Percentiles rank a stretch among this genome's conserved stretches.
phyloP scores from a whole-genome alignment of 805 yeast genomes.

The Candida germanica region DNA sequence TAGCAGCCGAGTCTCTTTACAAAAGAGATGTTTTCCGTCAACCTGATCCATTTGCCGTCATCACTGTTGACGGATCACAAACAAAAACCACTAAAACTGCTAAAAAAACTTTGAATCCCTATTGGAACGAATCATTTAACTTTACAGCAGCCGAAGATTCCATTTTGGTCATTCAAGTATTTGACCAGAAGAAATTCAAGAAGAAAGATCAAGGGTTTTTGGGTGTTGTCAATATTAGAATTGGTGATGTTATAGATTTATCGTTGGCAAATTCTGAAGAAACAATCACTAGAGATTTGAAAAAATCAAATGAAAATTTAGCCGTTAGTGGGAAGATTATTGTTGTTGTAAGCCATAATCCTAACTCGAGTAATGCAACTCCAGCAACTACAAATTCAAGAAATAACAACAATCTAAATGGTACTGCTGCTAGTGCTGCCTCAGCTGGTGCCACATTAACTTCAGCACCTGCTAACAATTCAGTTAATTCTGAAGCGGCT shows the following conservation, averaged over 20 bases:
- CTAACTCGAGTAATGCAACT: constrained; percentile 12
- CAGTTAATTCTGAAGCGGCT: constrained; percentile 14
- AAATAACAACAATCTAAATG: constrained; percentile 8
- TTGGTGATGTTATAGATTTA: constrained; percentile 84
- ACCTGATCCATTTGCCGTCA: constrained; percentile 97
- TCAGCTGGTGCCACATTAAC: constrained; percentile 8
- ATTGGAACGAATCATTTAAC: constrained; percentile 92
- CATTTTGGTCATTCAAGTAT: constrained; percentile 86
- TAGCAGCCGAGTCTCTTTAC: constrained; percentile 94
- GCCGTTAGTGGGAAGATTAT: constrained; percentile 93
- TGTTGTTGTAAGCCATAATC: constrained; percentile 58
- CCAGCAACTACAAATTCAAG: constrained; percentile 16
- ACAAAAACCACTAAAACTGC: constrained; percentile 94
- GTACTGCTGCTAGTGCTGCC: constrained; percentile 1
- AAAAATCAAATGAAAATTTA: constrained; percentile 85
- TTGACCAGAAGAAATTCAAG: constrained; percentile 95
- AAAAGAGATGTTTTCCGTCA: constrained; percentile 93
- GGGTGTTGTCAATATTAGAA: constrained; percentile 89
- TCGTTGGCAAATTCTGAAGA: constrained; percentile 55
- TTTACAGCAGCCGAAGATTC: constrained; percentile 78
- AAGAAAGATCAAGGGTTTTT: constrained; percentile 98
- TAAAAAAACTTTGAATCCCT: constrained; percentile 90
- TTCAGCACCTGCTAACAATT: constrained; percentile 13
- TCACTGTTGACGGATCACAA: constrained; percentile 96
- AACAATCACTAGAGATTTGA: constrained; percentile 88